These are phyloP conservation scores for Phaffia tasmanica DNA, from an alignment of 768 basidiomycete genomes.

Conservation along the genomic window DNA sequence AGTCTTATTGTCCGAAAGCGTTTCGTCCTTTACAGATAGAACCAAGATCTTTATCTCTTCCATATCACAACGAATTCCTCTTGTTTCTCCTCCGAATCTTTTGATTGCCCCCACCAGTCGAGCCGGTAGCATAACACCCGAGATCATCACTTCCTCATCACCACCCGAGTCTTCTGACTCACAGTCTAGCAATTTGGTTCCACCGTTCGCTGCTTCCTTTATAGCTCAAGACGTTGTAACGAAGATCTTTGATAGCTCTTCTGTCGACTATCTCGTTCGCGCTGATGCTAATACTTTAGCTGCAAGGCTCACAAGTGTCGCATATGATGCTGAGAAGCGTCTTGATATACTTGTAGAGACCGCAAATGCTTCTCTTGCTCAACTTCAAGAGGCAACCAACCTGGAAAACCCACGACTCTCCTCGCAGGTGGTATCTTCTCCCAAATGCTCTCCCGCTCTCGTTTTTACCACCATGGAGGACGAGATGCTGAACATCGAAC, in stretches of 20 bases:
- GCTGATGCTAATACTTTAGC: conserved; percentile 10
- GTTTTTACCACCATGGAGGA: too few relatives aligned
- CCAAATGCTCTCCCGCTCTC: too few relatives aligned
- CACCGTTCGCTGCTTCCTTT: not conserved
- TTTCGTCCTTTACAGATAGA: too few relatives aligned
- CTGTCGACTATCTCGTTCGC: conserved; percentile 10
- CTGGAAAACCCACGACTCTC: too few relatives aligned
- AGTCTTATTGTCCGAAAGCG: too few relatives aligned
- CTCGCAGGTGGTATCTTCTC: too few relatives aligned
- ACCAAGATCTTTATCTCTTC: not conserved
- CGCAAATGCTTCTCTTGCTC: too few relatives aligned
- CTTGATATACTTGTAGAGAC: too few relatives aligned
- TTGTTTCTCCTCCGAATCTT: conserved; percentile 4
- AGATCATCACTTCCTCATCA: not conserved
- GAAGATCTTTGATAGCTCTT: not conserved
- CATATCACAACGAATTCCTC: conserved; percentile 2
- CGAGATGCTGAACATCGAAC: too few relatives aligned
- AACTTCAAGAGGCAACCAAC: too few relatives aligned
- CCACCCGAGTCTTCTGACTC: not conserved
- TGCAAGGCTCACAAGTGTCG: not conserved
- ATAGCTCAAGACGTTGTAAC: too few relatives aligned
- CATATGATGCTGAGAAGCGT: not conserved
- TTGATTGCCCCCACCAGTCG: not conserved
- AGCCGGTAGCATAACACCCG: not conserved
- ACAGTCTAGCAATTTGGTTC: not conserved